A percentile compares a stretch with the other conserved stretches of the same genome.
phyloP scores from a whole-genome alignment of 805 yeast species.

The Monosporozyma unispora region DNA sequence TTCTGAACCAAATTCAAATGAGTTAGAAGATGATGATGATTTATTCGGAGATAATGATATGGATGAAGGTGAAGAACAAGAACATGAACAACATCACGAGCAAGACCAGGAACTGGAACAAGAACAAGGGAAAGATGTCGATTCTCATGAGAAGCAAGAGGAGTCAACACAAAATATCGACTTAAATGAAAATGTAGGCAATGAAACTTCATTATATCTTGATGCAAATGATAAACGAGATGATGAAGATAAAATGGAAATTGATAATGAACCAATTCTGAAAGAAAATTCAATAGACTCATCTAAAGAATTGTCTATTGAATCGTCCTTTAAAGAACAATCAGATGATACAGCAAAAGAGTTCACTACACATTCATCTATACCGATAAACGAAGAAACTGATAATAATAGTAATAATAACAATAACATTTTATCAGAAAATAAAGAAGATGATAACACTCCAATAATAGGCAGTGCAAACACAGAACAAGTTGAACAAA shows the following conservation, averaged over 20 bases:
- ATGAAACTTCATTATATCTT: not conserved
- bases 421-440: not conserved
- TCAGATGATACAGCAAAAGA: not conserved
- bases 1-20: not conserved
- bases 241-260: not conserved
- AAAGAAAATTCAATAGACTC: not conserved
- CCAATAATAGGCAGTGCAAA: not conserved
- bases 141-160: not conserved
- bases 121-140: constrained; percentile 14
- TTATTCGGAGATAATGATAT: not conserved
- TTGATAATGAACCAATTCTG: not conserved
- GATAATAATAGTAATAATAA: not conserved
- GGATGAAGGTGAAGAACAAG: too few relatives aligned
- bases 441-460: not conserved
- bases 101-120: constrained; percentile 17
- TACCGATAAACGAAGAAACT: constrained; percentile 1
- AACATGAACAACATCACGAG: too few relatives aligned
- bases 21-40: not conserved
- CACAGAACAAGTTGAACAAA: too few relatives aligned
- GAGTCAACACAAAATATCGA: too few relatives aligned
- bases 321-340: not conserved
- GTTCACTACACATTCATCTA: not conserved
- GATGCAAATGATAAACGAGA: not conserved
- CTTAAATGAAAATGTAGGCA: too few relatives aligned
- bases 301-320: not conserved